Base-by-base conservation (phyloP, 2,329 filamentous ascomycete species). In the Botrytis byssoidea region DNA sequence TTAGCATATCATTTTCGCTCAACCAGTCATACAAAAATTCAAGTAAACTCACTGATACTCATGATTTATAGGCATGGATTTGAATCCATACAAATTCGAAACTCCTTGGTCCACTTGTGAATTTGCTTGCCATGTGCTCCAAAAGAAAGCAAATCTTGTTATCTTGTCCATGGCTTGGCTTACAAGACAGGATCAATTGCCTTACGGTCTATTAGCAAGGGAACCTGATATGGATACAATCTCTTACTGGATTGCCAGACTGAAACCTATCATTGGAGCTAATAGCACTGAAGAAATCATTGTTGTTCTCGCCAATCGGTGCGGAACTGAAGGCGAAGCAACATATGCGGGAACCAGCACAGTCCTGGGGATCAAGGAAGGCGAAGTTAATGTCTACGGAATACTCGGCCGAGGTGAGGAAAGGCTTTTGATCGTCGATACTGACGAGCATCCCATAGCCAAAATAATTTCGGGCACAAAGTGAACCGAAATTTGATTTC, bases 151-250 rank as follows among this genome's bases (percentile, higher is more conserved):
- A 0, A 88, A 89, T 22, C 75, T 95, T 0, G 89, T 93, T 2
- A 88, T 94, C 48, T 77, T 95, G 0, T 89, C 88, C 6, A 95
- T 95, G 93, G 92, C 93, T 0, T 95, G 92, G 93, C 84, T 93
- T 46, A 93, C 92, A 2, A 84, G 81, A 72, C 89, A 85, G 75
- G 86, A 85, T 78, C 85, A 82, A 1, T 84, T 78, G 29, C 73
- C 74, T 12, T 89, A 84, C 79, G 88, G 79, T 74, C 84, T 77
- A 42, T 83, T 76, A 76, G 88, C 88, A 0, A 80, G 85, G 1
- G 87, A 90, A 68, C 91, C 92, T 0, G 92, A 95, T 76, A 86
- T 92, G 82, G 89, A 93, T 37, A 94, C 92, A 0, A 80, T 95
- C 14, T 87, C 88, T 0, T 95, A 95, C 78, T 95, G 93, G 93